These are phyloP conservation scores for Debaryomycetaceae sp. DNA, from an alignment of 1,139 yeast species.

Conservation along the genomic window DNA sequence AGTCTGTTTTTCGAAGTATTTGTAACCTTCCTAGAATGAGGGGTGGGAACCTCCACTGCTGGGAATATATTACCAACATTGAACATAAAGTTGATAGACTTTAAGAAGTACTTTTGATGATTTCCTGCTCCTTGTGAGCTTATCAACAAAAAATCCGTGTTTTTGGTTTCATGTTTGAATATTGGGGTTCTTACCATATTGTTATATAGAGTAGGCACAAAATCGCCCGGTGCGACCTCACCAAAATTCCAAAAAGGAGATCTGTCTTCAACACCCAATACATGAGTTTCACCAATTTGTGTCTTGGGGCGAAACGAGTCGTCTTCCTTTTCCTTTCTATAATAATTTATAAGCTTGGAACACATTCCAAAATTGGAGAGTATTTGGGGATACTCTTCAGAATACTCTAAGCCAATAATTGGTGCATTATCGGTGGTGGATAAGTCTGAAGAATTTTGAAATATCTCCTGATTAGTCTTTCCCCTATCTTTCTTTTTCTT, in stretches of 20 bases:
- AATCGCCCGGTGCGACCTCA: slow-evolving; percentile 89
- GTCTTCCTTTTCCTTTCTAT: slow-evolving; percentile 76
- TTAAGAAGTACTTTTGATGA: slow-evolving; percentile 50
- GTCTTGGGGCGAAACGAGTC: slow-evolving; percentile 87
- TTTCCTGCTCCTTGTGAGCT: slow-evolving; percentile 78
- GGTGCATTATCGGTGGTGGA: slow-evolving; percentile 82
- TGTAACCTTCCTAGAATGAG: slow-evolving; percentile 94
- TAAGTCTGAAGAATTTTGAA: slow-evolving; percentile 68
- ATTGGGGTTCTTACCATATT: slow-evolving; percentile 92
- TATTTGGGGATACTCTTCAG: slow-evolving; percentile 85
- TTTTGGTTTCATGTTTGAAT: slow-evolving; percentile 74
- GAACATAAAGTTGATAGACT: slow-evolving; percentile 69
- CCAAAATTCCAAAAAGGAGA: slow-evolving; percentile 99
- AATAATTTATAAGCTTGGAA: slow-evolving; percentile 86
- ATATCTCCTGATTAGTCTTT: slow-evolving; percentile 70
- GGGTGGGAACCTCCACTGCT: slow-evolving; percentile 94
- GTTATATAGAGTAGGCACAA: slow-evolving; percentile 91
- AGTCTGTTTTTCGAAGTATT: slow-evolving; percentile 87
- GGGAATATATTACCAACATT: slow-evolving; percentile 94
- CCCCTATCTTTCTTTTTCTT: slow-evolving; percentile 90
- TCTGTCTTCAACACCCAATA: slow-evolving; percentile 89
- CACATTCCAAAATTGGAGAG: slow-evolving; percentile 95
- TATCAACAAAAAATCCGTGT: slow-evolving; percentile 79
- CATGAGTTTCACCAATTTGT: slow-evolving; percentile 92
- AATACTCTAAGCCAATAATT: slow-evolving; percentile 77